Evolutionary conservation across 352 stramenopile species (phyloP), one percentile per base, ranked within the genome.

Genomic region (Phytophthora macrochlamydospora): DNA sequence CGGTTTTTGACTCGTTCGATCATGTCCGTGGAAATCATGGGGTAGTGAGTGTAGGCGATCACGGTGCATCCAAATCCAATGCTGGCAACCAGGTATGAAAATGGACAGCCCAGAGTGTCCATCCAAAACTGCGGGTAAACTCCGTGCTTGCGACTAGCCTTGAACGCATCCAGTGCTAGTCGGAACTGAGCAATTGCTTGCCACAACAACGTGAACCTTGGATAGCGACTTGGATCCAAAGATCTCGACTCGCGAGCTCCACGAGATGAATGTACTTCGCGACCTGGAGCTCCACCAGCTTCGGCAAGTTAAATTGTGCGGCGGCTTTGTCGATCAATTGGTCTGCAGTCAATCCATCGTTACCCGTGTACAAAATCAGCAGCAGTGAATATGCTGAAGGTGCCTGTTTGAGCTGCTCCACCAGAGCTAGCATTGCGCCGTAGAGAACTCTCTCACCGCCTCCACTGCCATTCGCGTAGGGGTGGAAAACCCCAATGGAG

Each of bases 21-120:
- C 98, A 99, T 99, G 67, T 99, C 97, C 35, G 93, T 98, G 52
- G 92, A 99, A 67, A 99, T 99, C 59, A 98, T 99, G 7, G 98
- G 98, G 85, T 99, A 99, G 85, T 99, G 98, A 29, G 98, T 95
- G 86, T 99, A 99, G 45, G 96, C 87, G 2, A 92, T 82, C 38
- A 99, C 87, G 1, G 65, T 87, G 54, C 86, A 97, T 2, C 88
- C 87, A 51, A 85, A 89, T 3, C 98, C 67, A 3, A 94, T 44
- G 61, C 82, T 91, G 1, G 96, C 97, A 2, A 99, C 75, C 3
- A 98, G 71, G 76, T 98, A 99, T 1, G 97, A 97, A 83, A 99
- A 99, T 35, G 97, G 86, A 62, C 90, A 99, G 18, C 98, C 98
- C 0, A 95, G 99, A 3, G 97, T 99, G 71, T 99, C 98, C 51